phyloP scores from a whole-genome alignment of 441 rosid genomes.

The Adansonia gregorii region DNA sequence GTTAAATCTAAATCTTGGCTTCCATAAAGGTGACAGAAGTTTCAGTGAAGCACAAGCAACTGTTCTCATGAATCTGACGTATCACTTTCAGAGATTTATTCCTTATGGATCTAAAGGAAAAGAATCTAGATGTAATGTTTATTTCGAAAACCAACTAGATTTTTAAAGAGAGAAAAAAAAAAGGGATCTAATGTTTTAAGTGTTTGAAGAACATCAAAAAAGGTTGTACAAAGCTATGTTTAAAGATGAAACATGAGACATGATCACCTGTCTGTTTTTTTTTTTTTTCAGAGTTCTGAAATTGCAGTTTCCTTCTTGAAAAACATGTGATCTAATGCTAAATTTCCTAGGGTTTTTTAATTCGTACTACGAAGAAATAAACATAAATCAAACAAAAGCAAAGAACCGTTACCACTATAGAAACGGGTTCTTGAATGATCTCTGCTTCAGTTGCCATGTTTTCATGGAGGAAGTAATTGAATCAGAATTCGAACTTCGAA shows the following conservation, averaged over 20 bases:
- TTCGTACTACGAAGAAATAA: not conserved
- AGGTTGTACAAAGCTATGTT: not conserved
- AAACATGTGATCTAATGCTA: constrained; percentile 23
- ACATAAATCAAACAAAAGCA: constrained; percentile 13
- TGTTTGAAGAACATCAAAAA: constrained; percentile 9
- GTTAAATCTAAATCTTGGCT: not conserved
- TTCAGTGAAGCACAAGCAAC: not conserved
- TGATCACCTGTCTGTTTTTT: not conserved
- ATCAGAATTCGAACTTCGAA: not conserved
- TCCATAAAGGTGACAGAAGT: constrained; percentile 6
- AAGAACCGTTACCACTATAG: constrained; percentile 46
- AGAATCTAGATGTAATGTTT: constrained; percentile 10
- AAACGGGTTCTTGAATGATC: constrained; percentile 39
- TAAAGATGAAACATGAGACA: not conserved
- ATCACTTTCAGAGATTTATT: constrained; percentile 1
- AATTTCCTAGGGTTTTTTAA: not conserved
- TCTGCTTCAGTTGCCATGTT: constrained; percentile 65
- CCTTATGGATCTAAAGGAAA: not conserved
- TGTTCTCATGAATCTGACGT: constrained; percentile 11
- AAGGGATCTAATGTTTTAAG: not conserved
- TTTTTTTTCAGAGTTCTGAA: not conserved
- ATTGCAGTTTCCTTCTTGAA: constrained; percentile 16
- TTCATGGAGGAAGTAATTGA: constrained; percentile 38
- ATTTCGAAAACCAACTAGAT: not conserved
- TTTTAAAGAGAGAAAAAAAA: not conserved